These are phyloP conservation scores for Syncephalastrum contaminatum DNA, from an alignment of 371 early-diverging fungal genomes.

Conservation along the genomic window DNA sequence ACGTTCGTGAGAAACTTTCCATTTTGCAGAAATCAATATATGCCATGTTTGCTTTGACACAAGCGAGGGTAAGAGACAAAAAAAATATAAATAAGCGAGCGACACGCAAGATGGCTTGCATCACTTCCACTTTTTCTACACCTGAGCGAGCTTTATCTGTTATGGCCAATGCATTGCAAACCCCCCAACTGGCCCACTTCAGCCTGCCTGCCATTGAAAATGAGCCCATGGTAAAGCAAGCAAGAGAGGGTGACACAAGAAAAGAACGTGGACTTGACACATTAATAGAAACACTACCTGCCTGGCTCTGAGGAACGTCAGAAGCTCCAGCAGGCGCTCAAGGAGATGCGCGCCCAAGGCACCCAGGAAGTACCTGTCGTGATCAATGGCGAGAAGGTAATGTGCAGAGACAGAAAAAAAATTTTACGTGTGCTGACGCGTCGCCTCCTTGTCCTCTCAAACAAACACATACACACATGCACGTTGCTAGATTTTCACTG, in stretches of 20 bases:
- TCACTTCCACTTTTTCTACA: too few relatives aligned
- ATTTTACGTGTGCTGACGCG: background rate
- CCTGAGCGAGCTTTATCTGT: too few relatives aligned
- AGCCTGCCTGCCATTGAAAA: slow-evolving; percentile 83
- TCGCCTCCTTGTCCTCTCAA: background rate
- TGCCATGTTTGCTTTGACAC: too few relatives aligned
- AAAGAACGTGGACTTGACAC: too few relatives aligned
- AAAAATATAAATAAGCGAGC: too few relatives aligned
- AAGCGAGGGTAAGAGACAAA: too few relatives aligned
- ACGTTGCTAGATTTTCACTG: slow-evolving; percentile 56
- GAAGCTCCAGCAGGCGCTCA: slow-evolving; percentile 75
- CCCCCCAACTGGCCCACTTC: slow-evolving; percentile 68
- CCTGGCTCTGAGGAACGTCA: slow-evolving; percentile 80
- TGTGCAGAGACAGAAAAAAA: background rate
- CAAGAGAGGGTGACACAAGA: too few relatives aligned
- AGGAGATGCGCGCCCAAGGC: slow-evolving; percentile 69
- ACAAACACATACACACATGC: too few relatives aligned
- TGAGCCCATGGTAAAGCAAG: slow-evolving; percentile 81
- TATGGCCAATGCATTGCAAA: slow-evolving; percentile 13
- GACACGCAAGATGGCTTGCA: too few relatives aligned
- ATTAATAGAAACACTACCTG: slow-evolving; percentile 51
- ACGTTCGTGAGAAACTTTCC: slow-evolving; percentile 10
- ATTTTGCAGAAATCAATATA: background rate
- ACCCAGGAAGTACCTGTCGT: slow-evolving; percentile 83
- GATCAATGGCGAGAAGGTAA: slow-evolving; percentile 85